Percentiles rank a stretch among this genome's conserved stretches.
Conservation (phyloP, 805 yeast genomes). For the Yarrowia hollandica region DNA sequence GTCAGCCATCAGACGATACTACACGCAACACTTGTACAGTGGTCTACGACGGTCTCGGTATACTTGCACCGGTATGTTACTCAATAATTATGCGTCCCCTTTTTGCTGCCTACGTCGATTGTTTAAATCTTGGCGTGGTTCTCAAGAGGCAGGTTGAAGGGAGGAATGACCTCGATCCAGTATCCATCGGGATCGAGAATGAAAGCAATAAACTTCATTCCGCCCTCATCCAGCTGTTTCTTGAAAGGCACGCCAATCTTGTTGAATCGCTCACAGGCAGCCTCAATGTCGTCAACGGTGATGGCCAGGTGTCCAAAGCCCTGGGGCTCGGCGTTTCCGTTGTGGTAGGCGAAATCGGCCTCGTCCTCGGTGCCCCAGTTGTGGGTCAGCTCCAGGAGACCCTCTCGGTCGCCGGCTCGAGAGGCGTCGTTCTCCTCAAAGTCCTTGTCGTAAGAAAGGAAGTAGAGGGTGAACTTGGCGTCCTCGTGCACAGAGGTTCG, state of each 20-base stretch:
- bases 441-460: conserved; percentile 63
- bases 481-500: conserved; percentile 55
- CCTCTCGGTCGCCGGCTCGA: conserved; percentile 50
- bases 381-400: conserved; percentile 85
- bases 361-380: conserved; percentile 95
- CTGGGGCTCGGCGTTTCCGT: conserved; percentile 73
- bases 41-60: no score
- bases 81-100: conserved; percentile 18
- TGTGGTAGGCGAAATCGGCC: conserved; percentile 71
- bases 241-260: conserved; percentile 52
- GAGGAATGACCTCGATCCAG: conserved; percentile 68
- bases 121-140: conserved; percentile 25
- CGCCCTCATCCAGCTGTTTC: conserved; percentile 46
- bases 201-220: conserved; percentile 69
- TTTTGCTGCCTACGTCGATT: no score
- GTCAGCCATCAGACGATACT: no score
- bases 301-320: conserved; percentile 90
- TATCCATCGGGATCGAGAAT: conserved; percentile 90
- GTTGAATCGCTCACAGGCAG: conserved; percentile 52
- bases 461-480: conserved; percentile 84
- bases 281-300: conserved; percentile 58
- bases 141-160: conserved; percentile 38
- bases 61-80: no score
- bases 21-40: no score
- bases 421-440: conserved; percentile 46